Evolutionary conservation across 2,329 filamentous ascomycete species (phyloP).

Genomic region (Alternaria novae-zelandiae): DNA sequence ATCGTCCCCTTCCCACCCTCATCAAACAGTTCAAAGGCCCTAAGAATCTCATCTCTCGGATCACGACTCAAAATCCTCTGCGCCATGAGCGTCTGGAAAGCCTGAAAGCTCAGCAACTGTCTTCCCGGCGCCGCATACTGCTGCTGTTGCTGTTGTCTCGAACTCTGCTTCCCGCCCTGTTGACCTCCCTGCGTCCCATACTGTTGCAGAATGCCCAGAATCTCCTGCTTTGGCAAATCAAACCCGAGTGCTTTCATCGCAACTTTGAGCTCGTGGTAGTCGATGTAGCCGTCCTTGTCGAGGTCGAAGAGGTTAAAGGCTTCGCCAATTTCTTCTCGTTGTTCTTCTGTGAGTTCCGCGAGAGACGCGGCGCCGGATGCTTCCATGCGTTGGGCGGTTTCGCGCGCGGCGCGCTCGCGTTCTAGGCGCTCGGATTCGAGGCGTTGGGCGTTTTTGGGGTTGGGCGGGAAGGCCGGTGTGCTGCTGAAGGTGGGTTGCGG

Average conservation of each 20-base stretch:
- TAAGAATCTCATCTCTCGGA: constrained; percentile 86
- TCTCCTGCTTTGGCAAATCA: constrained; percentile 84
- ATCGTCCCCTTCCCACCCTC: constrained; percentile 91
- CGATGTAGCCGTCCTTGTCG: constrained; percentile 90
- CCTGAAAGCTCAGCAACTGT: constrained; percentile 73
- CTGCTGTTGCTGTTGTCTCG: constrained; percentile 6
- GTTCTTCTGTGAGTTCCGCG: constrained; percentile 77
- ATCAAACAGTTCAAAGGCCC: constrained; percentile 94
- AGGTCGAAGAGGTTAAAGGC: constrained; percentile 97
- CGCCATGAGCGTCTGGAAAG: constrained; percentile 77
- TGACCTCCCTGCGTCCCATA: constrained; percentile 62
- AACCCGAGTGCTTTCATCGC: constrained; percentile 95
- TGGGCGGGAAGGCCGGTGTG: constrained; percentile 49
- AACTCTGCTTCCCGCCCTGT: neutral
- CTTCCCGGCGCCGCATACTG: constrained; percentile 50
- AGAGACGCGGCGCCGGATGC: constrained; percentile 57
- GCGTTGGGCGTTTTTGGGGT: constrained; percentile 51
- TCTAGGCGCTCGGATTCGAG: constrained; percentile 51
- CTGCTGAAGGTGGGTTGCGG: constrained; percentile 36
- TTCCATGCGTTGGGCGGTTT: constrained; percentile 46
- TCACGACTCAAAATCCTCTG: constrained; percentile 81
- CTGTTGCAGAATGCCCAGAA: constrained; percentile 79
- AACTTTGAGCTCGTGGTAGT: constrained; percentile 98
- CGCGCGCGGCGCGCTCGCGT: constrained; percentile 50
- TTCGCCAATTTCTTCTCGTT: constrained; percentile 91